A percentile compares a stretch with the other conserved stretches of the same genome.
Evolutionary conservation across 495 filamentous ascomycete species (phyloP).

Genomic region (Chaetomium cochliodes): DNA sequence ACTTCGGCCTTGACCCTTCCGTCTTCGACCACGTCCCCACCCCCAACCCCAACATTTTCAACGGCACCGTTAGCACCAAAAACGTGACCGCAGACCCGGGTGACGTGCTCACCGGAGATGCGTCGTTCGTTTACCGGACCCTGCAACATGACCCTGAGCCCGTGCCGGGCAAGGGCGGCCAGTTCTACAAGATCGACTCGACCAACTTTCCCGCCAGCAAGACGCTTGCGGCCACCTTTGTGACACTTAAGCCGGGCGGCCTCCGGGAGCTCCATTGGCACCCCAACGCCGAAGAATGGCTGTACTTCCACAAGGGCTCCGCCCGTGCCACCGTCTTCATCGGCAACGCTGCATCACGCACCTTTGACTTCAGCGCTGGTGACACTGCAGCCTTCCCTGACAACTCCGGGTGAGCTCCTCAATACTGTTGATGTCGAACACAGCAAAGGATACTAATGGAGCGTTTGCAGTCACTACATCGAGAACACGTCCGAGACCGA

Average conservation of each 20-base stretch:
- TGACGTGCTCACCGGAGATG: slow-evolving; percentile 52
- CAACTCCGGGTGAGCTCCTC: slow-evolving; percentile 38
- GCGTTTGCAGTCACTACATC: slow-evolving; percentile 53
- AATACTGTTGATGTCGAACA: neutral
- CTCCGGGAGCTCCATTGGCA: slow-evolving; percentile 64
- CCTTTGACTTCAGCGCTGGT: slow-evolving; percentile 62
- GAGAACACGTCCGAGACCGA: slow-evolving; percentile 62
- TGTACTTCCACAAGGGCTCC: slow-evolving; percentile 61
- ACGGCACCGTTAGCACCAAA: slow-evolving; percentile 51
- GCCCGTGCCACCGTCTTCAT: slow-evolving; percentile 63
- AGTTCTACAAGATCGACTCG: slow-evolving; percentile 59
- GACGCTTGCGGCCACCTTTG: slow-evolving; percentile 61
- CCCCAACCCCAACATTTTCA: slow-evolving; percentile 60
- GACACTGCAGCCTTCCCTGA: slow-evolving; percentile 67
- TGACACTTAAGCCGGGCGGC: slow-evolving; percentile 58
- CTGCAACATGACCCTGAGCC: slow-evolving; percentile 50
- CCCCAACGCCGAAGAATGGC: slow-evolving; percentile 68
- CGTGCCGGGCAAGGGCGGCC: slow-evolving; percentile 60
- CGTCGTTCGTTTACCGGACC: slow-evolving; percentile 57
- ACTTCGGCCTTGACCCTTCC: slow-evolving; percentile 57
- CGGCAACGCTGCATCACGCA: slow-evolving; percentile 54
- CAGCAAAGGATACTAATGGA: neutral
- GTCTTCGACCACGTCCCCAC: slow-evolving; percentile 57
- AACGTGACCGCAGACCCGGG: slow-evolving; percentile 46
- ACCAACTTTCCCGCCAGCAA: slow-evolving; percentile 60